Conservation (phyloP, 352 stramenopile genomes). For the Phytophthora tentaculata region DNA sequence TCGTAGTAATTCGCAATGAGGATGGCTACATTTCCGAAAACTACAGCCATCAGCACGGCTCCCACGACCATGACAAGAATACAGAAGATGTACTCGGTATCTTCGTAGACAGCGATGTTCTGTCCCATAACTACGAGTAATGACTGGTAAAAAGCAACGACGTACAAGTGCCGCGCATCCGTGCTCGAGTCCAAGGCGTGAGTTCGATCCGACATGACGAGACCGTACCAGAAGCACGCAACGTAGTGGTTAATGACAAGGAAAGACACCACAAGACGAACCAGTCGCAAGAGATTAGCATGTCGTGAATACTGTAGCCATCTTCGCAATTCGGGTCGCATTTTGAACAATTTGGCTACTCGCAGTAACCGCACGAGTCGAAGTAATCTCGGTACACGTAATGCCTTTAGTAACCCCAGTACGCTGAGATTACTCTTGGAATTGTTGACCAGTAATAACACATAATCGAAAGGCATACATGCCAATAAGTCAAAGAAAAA, state of each 20-base stretch:
- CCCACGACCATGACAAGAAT: conserved; percentile 75
- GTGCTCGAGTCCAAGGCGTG: conserved; percentile 45
- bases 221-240: conserved; percentile 79
- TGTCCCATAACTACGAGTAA: conserved; percentile 84
- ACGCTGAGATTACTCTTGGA: conserved; percentile 62
- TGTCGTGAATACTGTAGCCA: conserved; percentile 87
- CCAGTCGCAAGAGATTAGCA: conserved; percentile 73
- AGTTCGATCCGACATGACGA: conserved; percentile 59
- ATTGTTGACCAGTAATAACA: conserved; percentile 62
- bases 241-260: conserved; percentile 82
- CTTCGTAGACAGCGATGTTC: conserved; percentile 70
- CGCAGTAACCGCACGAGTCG: conserved; percentile 72
- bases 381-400: conserved; percentile 71
- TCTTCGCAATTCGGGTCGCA: conserved; percentile 72
- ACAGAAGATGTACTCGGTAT: conserved; percentile 80
- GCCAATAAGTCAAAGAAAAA: conserved; percentile 82
- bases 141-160: conserved; percentile 71
- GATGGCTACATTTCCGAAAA: conserved; percentile 89
- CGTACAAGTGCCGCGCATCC: conserved; percentile 50
- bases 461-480: conserved; percentile 76
- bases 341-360: conserved; percentile 75
- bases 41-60: conserved; percentile 82
- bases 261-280: conserved; percentile 71
- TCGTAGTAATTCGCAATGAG: conserved; percentile 89
- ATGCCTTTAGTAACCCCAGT: conserved; percentile 68